phyloP scores from a whole-genome alignment of 371 early-diverging fungal species.

The Mucor ambiguus region DNA sequence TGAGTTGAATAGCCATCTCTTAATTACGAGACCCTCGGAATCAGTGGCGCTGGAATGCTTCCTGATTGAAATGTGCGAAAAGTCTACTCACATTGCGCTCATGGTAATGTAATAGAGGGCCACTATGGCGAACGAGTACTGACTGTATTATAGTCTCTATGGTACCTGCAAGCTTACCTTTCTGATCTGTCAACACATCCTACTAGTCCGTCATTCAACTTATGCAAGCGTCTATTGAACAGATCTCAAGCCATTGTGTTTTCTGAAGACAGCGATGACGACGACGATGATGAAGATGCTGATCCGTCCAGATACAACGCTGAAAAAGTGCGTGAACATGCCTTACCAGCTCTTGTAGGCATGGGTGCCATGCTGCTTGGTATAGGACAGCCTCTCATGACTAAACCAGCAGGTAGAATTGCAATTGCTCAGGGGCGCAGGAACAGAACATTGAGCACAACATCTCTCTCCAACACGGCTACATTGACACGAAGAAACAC shows the following conservation, averaged over 20 bases:
- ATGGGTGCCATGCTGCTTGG: conserved; percentile 80
- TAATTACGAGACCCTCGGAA: conserved; percentile 70
- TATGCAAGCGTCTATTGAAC: conserved; percentile 76
- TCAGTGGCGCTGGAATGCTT: conserved; percentile 79
- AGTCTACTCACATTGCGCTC: conserved; percentile 81
- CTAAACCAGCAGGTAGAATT: conserved; percentile 66
- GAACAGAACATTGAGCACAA: conserved; percentile 34
- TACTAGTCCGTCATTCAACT: conserved; percentile 59
- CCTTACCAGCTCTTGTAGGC: conserved; percentile 81
- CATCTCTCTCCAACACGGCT: neutral
- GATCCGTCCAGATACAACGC: conserved; percentile 14
- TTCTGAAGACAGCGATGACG: conserved; percentile 46
- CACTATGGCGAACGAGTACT: too few species aligned
- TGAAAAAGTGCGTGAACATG: conserved; percentile 72
- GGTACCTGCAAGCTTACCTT: conserved; percentile 85
- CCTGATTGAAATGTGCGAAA: conserved; percentile 68
- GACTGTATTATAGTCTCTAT: conserved; percentile 60
- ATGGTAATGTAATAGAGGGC: conserved; percentile 55
- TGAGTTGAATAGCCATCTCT: conserved; percentile 63
- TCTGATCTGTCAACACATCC: conserved; percentile 65
- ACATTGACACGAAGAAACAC: conserved; percentile 16
- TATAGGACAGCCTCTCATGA: conserved; percentile 72
- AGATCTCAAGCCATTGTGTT: conserved; percentile 79
- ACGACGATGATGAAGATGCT: conserved; percentile 23
- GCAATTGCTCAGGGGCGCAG: conserved; percentile 80